Evolutionary conservation across 2,329 filamentous ascomycete species (phyloP).

Genomic region (Bertia moriformis): DNA sequence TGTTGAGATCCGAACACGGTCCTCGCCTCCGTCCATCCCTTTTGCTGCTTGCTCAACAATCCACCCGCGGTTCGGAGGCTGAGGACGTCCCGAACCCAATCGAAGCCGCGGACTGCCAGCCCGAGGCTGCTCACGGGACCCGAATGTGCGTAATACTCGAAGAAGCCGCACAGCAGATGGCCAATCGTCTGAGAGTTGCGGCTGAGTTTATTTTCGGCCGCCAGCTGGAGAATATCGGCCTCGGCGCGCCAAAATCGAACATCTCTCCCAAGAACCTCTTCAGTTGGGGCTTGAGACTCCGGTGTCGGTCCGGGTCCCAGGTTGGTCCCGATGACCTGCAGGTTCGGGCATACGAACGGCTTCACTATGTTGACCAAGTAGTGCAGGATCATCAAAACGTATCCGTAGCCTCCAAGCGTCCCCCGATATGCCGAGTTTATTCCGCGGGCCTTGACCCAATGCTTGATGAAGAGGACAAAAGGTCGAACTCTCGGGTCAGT

Average conservation of each 20-base stretch:
- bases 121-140: conserved; percentile 35
- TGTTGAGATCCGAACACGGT: conserved; percentile 55
- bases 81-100: conserved; percentile 68
- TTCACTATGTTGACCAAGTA: conserved; percentile 71
- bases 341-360: conserved; percentile 72
- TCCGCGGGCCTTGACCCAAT: conserved; percentile 73
- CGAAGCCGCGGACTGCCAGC: conserved; percentile 46
- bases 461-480: conserved; percentile 75
- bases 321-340: conserved; percentile 51
- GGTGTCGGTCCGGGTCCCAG: conserved; percentile 23
- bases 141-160: conserved; percentile 66
- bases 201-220: conserved; percentile 42
- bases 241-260: conserved; percentile 71
- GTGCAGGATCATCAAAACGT: conserved; percentile 82
- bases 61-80: conserved; percentile 62
- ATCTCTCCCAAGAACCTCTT: conserved; percentile 48
- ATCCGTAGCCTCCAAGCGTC: conserved; percentile 79
- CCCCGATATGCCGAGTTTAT: conserved; percentile 81
- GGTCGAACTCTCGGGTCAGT: conserved; percentile 65
- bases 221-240: conserved; percentile 47
- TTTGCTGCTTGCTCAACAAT: conserved; percentile 57
- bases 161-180: conserved; percentile 66
- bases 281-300: too few species aligned
- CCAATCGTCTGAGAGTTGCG: conserved; percentile 58
- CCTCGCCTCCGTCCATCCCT: conserved; percentile 76